These are phyloP conservation scores for Ogataea nitratoaversa DNA, from an alignment of 805 yeast species.

Conservation along the genomic window DNA sequence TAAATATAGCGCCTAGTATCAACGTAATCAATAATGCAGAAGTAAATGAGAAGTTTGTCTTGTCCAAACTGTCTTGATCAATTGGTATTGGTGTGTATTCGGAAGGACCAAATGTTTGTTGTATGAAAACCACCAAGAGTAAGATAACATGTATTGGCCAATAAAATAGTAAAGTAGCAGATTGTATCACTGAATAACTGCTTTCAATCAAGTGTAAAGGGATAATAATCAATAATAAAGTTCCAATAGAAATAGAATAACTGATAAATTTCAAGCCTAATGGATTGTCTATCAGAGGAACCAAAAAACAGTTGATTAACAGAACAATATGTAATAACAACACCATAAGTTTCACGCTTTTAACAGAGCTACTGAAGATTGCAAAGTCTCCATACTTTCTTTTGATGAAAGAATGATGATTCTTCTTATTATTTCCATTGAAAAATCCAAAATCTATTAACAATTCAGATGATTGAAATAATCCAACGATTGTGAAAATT, in stretches of 20 bases:
- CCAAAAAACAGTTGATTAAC: conserved; percentile 6
- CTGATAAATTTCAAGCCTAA: not conserved
- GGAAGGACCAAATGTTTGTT: conserved; percentile 28
- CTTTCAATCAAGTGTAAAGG: conserved; percentile 45
- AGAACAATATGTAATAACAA: conserved; percentile 9
- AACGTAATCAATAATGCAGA: conserved; percentile 26
- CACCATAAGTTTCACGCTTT: conserved; percentile 11
- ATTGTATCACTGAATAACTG: conserved; percentile 34
- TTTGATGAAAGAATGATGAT: not conserved
- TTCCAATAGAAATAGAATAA: conserved; percentile 11
- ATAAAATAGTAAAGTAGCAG: conserved; percentile 36
- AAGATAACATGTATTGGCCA: conserved; percentile 33
- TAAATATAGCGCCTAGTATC: conserved; percentile 27
- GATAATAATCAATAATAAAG: conserved; percentile 25
- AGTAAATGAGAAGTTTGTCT: conserved; percentile 3
- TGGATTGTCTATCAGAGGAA: conserved; percentile 1
- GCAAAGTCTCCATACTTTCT: conserved; percentile 10
- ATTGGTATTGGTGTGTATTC: conserved; percentile 11
- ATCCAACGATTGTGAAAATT: conserved; percentile 14
- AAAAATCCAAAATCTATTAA: not conserved
- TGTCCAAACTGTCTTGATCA: not conserved
- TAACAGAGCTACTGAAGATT: conserved; percentile 4
- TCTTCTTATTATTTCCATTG: not conserved
- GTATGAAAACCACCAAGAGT: conserved; percentile 12
- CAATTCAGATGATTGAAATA: conserved; percentile 16